A percentile compares a stretch with the other conserved stretches of the same genome.
These are phyloP conservation scores for Nitzschia putrida DNA, from an alignment of 108 stramenopile species.

Conservation along the genomic window DNA sequence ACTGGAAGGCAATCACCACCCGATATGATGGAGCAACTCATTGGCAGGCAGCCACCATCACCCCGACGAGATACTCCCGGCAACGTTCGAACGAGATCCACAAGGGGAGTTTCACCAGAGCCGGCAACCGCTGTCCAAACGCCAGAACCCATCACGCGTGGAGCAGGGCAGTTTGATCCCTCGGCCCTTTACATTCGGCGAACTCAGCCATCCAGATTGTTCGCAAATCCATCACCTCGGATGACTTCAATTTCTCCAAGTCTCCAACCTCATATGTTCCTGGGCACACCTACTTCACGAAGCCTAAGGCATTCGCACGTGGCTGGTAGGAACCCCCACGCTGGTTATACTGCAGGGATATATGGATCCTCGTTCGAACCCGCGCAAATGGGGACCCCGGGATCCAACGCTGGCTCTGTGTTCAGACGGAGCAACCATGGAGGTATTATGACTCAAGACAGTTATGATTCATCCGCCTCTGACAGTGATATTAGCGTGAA, in stretches of 20 bases:
- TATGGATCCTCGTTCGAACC: background rate
- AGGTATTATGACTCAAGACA: too few species aligned
- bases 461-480: slow-evolving; percentile 19
- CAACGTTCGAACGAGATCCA: background rate
- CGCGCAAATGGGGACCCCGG: slow-evolving; percentile 7
- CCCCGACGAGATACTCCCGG: slow-evolving; percentile 4
- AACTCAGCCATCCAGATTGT: background rate
- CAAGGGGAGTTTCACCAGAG: too few species aligned
- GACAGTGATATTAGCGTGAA: slow-evolving; percentile 37
- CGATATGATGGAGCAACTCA: slow-evolving; percentile 6
- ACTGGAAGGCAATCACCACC: slow-evolving; percentile 1
- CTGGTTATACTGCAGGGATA: background rate
- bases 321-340: background rate
- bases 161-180: background rate
- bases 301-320: background rate
- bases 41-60: background rate
- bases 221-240: background rate
- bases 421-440: too few species aligned
- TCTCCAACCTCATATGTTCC: background rate
- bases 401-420: background rate
- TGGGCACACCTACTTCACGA: background rate
- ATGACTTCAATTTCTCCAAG: background rate
- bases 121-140: background rate
- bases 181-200: background rate
- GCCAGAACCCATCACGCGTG: background rate